phyloP scores from a whole-genome alignment of 2,329 filamentous ascomycete species.

The Paraconiothyrium sp. region DNA sequence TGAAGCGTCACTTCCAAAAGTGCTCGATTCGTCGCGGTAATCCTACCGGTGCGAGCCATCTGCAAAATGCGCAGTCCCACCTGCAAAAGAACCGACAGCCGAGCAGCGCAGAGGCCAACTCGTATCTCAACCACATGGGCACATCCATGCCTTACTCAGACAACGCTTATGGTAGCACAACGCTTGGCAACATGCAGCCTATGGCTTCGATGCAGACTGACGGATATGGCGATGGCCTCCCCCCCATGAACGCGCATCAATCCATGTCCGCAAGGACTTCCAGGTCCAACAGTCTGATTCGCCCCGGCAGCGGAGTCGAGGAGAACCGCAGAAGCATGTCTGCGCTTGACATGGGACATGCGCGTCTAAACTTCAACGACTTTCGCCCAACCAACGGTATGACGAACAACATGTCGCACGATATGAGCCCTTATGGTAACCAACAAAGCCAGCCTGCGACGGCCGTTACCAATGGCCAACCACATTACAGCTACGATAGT shows the following conservation, averaged over 20 bases:
- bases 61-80: constrained; percentile 91
- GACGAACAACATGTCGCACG: constrained; percentile 38
- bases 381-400: constrained; percentile 43
- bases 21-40: constrained; percentile 97
- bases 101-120: constrained; percentile 45
- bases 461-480: constrained; percentile 31
- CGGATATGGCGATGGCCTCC: constrained; percentile 48
- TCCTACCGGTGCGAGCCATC: constrained; percentile 90
- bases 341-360: constrained; percentile 44
- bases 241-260: constrained; percentile 51
- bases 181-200: constrained; percentile 43
- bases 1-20: constrained; percentile 99
- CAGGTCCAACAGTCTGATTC: constrained; percentile 60
- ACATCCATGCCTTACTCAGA: constrained; percentile 48
- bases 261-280: constrained; percentile 60
- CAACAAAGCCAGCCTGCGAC: constrained; percentile 39
- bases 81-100: constrained; percentile 71
- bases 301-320: constrained; percentile 49
- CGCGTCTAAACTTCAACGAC: constrained; percentile 48
- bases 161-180: constrained; percentile 37
- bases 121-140: constrained; percentile 47
- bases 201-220: constrained; percentile 46
- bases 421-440: constrained; percentile 33
- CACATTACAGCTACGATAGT: constrained; percentile 47
- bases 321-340: constrained; percentile 51